Evolutionary conservation across 345 rosid species (phyloP), one percentile per base, ranked within the genome.

Genomic region (Eucalyptus tenuipes): DNA sequence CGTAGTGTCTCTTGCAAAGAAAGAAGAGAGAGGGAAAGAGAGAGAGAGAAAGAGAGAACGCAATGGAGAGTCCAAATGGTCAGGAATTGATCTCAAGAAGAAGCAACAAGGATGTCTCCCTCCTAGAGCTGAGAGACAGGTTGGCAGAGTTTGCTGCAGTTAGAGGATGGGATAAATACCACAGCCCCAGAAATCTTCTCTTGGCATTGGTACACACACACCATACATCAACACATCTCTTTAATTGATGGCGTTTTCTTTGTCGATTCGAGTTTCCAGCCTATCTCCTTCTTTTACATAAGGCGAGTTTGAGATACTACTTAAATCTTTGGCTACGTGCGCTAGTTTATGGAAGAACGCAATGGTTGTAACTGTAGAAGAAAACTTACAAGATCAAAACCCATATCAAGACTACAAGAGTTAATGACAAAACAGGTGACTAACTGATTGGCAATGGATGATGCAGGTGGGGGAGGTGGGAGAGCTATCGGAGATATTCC

Each of bases 401-500:
- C 40, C n/a, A 24, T 2, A 10, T 33, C 7, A 49, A 8, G 5
- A 29, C 82, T 24, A 8, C 12, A 61, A 3, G 68, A 29, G 68
- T 13, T 13, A 12, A 61, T 61, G 68, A 61, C 2, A 29, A 61
- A 61, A 61, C 15, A 61, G 68, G 13, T 68, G 80, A 68, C 44
- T 9, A 2, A 49, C 25, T 33, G 24, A 48, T 82, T 57, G 82
- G 42, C 42, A 20, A 37, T 37, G 82, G 82, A 37, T 45, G 47
- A 13, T 85, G 84, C 88, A 95, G 97, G 97, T 95, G 82, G 97
- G 97, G 52, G 97, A 95, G 79, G 97, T 94, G 42, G 97, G 97
- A n/a, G 97, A 92, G 89, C 88, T 92, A 88, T 92, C 93, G 42
- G 96, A 94, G 90, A 93, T 94, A 89, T 94, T 94, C 88, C 95